Base-by-base conservation (phyloP, 768 basidiomycete genomes). In the Xerocomellus intermedius region DNA sequence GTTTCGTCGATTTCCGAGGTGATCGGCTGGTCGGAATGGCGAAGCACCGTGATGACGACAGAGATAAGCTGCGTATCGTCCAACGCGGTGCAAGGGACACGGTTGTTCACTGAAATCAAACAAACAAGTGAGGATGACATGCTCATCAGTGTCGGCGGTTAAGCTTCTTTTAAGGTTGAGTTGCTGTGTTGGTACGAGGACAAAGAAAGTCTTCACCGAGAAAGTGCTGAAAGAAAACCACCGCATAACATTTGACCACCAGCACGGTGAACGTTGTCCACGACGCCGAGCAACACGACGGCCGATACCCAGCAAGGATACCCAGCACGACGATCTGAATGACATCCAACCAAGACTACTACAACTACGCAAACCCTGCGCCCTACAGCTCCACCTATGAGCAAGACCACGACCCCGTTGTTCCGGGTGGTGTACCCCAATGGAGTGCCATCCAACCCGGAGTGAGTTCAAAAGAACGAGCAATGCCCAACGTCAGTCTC, bases 401-500 rank as follows among this genome's bases (percentile, higher is more conserved):
- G 22, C 62, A 64, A 44, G 74, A 76, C 19, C 65, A 65, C 55
- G 65, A 73, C n/a, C 68, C 68, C 19, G 54, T 65, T 30, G 14
- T 65, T 35, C 64, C 66, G 22, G 58, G 63, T 45, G 62, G 68
- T 35, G 55, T 68, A 47, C 48, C 48, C 12, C 65, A 64, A 35
- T 72, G 69, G 70, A 48, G 28, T 42, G 30, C 52, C 51, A 48
- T 47, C 37, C 22, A 51, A 33, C 48, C 48, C 24, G 64, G 52
- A 55, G 64, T 57, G 62, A 65, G 42, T 61, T 64, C 22, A 43
- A 50, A 54, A 52, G 74, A 73, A 61, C 67, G 74, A 59, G 59
- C 58, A 22, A 64, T 72, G 48, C 65, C 65, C 26, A 57, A 52
- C 48, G 73, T 76, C 43, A 71, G 74, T 71, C 59, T 59, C 54